Conservation (phyloP, 495 filamentous ascomycete species). For the Aspergillus incahuasiensis region DNA sequence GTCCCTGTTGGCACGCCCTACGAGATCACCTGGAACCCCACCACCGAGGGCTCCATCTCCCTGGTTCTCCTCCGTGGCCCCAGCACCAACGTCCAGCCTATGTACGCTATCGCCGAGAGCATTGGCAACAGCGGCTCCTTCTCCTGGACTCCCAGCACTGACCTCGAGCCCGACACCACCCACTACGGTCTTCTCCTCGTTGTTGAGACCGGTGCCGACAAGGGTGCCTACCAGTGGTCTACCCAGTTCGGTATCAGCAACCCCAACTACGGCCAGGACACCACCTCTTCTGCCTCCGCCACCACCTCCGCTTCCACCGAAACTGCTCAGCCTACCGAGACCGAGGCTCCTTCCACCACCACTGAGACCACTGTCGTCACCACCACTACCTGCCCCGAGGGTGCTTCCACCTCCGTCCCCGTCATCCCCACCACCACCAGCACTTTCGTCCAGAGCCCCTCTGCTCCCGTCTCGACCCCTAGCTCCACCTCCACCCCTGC, state of each 20-base stretch:
- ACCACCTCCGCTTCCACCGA: constrained; percentile 11
- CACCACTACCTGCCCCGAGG: constrained; percentile 10
- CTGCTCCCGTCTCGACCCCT: constrained; percentile 17
- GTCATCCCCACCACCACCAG: constrained; percentile 16
- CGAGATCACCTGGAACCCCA: constrained; percentile 58
- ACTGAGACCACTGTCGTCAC: constrained; percentile 19
- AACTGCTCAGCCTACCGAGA: constrained; percentile 16
- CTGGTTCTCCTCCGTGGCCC: constrained; percentile 62
- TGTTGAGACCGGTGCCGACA: constrained; percentile 49
- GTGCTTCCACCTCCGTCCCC: constrained; percentile 3
- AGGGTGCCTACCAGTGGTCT: constrained; percentile 56
- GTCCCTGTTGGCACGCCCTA: constrained; percentile 53
- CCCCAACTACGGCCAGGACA: constrained; percentile 23
- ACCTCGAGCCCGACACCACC: constrained; percentile 44
- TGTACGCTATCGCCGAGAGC: constrained; percentile 51
- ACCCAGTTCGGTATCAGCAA: constrained; percentile 66
- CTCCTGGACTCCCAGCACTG: constrained; percentile 50
- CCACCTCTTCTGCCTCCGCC: constrained; percentile 8
- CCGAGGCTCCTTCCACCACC: constrained; percentile 11
- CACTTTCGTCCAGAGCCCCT: constrained; percentile 18
- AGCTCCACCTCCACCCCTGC: constrained; percentile 22
- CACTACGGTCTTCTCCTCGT: constrained; percentile 67
- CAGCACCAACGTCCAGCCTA: constrained; percentile 48
- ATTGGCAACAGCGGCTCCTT: constrained; percentile 56
- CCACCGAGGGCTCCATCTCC: constrained; percentile 46